Base-by-base conservation (phyloP, 257 asterid genomes). In the Paraleonurus japonicus region DNA sequence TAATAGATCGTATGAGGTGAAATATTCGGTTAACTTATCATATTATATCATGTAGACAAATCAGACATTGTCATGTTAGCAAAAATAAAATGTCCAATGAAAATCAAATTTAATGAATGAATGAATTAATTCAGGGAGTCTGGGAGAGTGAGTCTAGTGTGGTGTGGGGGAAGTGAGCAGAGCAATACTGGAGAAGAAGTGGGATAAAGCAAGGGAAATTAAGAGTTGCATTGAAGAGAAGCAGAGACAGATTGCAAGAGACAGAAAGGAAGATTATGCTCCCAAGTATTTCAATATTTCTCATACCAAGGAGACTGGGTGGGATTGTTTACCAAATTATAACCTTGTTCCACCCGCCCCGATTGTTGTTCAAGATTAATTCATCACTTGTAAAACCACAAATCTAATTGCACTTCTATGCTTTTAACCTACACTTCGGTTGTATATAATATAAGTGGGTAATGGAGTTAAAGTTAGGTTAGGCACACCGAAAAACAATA, bases 111-210 rank as follows among this genome's bases (percentile, higher is more conserved):
- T n/a, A n/a, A 32, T 32, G 37, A 9, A 32, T 32, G 37, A 0
- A 0, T 35, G 17, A 43, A 43, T 13, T 47, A 22, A 53, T 71
- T 8, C 74, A 89, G 97, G 93, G 79, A 10, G 73, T 90, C 28
- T 30, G 27, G 37, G 47, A 69, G 41, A 82, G 76, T 22, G 98
- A 92, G 72, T 90, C 98, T 19, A 20, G 91, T 8, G 67, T 85
- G 2, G 93, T 88, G 10, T 92, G 97, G 98, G 82, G 74, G 88
- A 87, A 32, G 87, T 90, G 67, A 87, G 85, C 81, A 61, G 69
- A 68, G 83, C 85, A 20, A 90, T 92, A 26, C 65, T 88, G 12
- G 70, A 76, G 39, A 87, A 78, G 71, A 78, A 70, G 39, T 90
- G 97, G 98, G 93, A 86, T 0, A 77, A 82, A 72, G 97, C 96